Percentiles rank a stretch among this genome's conserved stretches.
Evolutionary conservation across 108 stramenopile species (phyloP).

Genomic region (Skeletonema marinoi): DNA sequence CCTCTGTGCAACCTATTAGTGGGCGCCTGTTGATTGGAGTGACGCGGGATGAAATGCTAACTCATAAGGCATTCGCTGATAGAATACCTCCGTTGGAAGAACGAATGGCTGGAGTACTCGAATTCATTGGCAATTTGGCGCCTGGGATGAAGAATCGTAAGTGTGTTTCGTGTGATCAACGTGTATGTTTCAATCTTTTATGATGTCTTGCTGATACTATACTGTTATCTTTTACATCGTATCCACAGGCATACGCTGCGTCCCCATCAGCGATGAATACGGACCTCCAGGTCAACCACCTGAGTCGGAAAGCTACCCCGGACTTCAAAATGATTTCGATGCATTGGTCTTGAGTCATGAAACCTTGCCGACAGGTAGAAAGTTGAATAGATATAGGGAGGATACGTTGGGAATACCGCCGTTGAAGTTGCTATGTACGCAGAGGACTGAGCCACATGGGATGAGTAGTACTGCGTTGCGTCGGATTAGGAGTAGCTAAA

Average conservation of each 20-base stretch:
- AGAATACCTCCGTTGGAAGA: constrained; percentile 64
- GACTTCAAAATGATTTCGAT: constrained; percentile 64
- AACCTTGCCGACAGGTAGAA: constrained; percentile 73
- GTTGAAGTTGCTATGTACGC: constrained; percentile 78
- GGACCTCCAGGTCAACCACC: constrained; percentile 73
- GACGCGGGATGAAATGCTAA: constrained; percentile 83
- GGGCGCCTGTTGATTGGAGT: constrained; percentile 81
- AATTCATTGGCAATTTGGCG: constrained; percentile 78
- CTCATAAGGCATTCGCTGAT: constrained; percentile 68
- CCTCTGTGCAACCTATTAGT: constrained; percentile 69
- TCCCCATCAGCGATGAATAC: constrained; percentile 76
- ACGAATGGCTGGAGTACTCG: constrained; percentile 65
- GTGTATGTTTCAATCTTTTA: background rate
- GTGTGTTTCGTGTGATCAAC: background rate
- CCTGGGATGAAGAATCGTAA: constrained; percentile 87
- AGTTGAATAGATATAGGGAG: constrained; percentile 70
- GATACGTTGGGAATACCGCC: constrained; percentile 64
- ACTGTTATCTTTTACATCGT: background rate
- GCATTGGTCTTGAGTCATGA: constrained; percentile 86
- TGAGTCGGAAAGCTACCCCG: constrained; percentile 31
- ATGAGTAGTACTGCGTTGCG: constrained; percentile 89
- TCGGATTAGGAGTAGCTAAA: constrained; percentile 34
- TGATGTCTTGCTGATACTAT: background rate
- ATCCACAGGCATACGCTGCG: constrained; percentile 37
- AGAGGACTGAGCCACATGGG: constrained; percentile 85